Evolutionary conservation across 768 basidiomycete genomes (phyloP), one percentile per base, ranked within the genome.

Genomic region (Daedaleopsis sinensis): DNA sequence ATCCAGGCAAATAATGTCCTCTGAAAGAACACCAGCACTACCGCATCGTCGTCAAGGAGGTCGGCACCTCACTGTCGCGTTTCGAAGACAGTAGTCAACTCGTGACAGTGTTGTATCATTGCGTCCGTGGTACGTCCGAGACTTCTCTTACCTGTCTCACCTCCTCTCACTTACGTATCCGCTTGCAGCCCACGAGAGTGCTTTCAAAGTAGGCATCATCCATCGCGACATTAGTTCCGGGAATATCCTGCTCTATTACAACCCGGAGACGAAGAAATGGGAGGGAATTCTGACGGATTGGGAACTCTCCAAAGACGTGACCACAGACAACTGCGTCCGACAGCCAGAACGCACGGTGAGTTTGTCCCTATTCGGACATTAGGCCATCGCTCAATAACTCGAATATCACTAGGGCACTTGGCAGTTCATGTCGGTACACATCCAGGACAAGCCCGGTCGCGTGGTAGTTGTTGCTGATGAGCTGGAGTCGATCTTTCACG

Each of bases 211-310:
- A 11, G 57, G 57, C 9, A 27, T 53, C 9, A 51, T 63, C 11
- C 57, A 58, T 35, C 46, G 62, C 1, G 62, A 58, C 38, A 63
- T 63, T 27, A 61, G 60, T 44, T 13, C 49, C 1, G 55, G 55
- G 10, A 61, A 61, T 27, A 43, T 61, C 13, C 60, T 61, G 36
- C 35, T 61, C 1, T 35, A 51, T 16, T 16, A 36, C 8, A 19
- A 18, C 7, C 21, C 27, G 12, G 23, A 36, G 5, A 7, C 18
- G 12, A 27, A n/a, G 39, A 19, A 38, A 19, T 37, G 32, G 39
- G 12, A 37, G 7, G 55, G 55, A 4, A 13, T 49, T 1, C 57
- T 63, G 5, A 56, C 19, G 8, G 62, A 63, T 32, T 63, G 62
- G 62, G 62, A 63, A 18, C 32, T 55, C 5, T 36, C 62, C 3